Evolutionary conservation across 1,284 basidiomycete species (phyloP).

Genomic region (Hemileia vastatrix): DNA sequence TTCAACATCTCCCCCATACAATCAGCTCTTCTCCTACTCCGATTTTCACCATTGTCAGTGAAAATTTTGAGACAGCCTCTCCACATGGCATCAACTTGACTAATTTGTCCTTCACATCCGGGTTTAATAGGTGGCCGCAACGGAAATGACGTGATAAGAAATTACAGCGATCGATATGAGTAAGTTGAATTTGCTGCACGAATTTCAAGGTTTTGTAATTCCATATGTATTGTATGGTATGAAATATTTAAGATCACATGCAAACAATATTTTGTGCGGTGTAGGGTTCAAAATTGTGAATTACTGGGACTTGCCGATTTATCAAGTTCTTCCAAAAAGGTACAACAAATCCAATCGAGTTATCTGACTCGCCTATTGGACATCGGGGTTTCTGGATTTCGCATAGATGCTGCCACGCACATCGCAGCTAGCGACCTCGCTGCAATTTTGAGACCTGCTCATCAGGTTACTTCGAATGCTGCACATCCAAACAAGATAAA

Average conservation of each 20-base stretch:
- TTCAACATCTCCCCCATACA: no score
- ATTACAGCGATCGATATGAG: conserved; percentile 13
- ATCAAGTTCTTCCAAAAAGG: neutral
- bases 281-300: conserved; percentile 21
- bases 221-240: neutral
- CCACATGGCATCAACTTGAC: no score
- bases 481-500: no score
- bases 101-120: no score
- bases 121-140: conserved; percentile 6
- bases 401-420: conserved; percentile 20
- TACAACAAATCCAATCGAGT: neutral
- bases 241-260: no score
- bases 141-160: neutral
- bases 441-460: neutral
- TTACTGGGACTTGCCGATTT: conserved; percentile 14
- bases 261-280: neutral
- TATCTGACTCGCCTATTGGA: neutral
- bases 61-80: no score
- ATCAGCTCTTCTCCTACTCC: neutral
- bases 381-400: conserved; percentile 4
- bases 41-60: conserved; percentile 13
- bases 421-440: conserved; percentile 8
- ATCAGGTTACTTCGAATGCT: neutral
- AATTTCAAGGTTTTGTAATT: neutral
- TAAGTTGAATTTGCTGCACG: neutral